Evolutionary conservation across 441 rosid species (phyloP), one percentile per base, ranked within the genome.

Genomic region (Aleurites moluccanus): DNA sequence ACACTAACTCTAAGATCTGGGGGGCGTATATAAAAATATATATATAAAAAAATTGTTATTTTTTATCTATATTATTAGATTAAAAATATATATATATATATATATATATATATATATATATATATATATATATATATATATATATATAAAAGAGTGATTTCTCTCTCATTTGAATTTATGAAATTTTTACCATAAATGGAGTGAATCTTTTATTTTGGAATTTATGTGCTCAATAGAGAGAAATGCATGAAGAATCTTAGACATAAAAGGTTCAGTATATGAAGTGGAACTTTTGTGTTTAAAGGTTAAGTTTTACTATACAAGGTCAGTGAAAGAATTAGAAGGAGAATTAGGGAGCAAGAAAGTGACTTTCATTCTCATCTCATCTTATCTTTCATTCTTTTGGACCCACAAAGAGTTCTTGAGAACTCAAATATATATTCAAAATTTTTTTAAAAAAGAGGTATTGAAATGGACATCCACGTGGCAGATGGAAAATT

Each of bases 331-430:
- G 9, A 61, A 47, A 28, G 67, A 47, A 77, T 76, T 63, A 73
- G 88, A 70, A 66, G 79, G 78, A 78, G 85, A 83, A 81, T 75
- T 67, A 63, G 86, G 89, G 86, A 79, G 84, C 84, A 80, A 65
- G 83, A 80, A 70, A 84, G 70, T 50, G 87, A 82, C 83, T 20
- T 55, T 23, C 73, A 80, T 52, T 69, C 83, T 74, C 74, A 60
- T 74, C 63, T 73, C 69, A 33, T 64, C 61, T 38, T n/a, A n/a
- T n/a, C n/a, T 33, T 45, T 53, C 76, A 82, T 77, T 82, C 73
- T 40, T 35, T 63, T 63, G 83, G 78, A 15, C 83, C 78, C 74
- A 69, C 69, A 0, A 6, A 42, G 49, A 42, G 64, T 4, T 16
- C 53, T 67, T 67, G 70, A 67, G 28, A 65, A 11, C 52, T 49